phyloP scores from a whole-genome alignment of 768 basidiomycete genomes.

The Lactarius vividus region DNA sequence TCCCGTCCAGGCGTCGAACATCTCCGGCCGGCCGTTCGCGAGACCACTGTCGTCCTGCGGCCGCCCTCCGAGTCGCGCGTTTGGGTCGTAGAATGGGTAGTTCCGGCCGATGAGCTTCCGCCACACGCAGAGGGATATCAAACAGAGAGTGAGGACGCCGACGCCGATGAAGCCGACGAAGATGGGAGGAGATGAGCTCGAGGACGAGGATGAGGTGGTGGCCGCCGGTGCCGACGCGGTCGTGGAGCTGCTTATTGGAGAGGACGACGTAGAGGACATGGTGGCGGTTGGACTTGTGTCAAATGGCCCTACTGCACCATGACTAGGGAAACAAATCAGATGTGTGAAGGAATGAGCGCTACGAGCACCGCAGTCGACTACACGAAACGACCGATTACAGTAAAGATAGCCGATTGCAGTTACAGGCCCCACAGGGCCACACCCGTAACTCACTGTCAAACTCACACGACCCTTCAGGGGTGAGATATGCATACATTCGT shows the following conservation, averaged over 20 bases:
- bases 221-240: neutral
- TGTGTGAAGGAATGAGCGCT: neutral
- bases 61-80: neutral
- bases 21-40: slow-evolving; percentile 10
- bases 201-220: neutral
- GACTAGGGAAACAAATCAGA: neutral
- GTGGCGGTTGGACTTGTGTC: neutral
- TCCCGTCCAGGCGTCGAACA: slow-evolving; percentile 24
- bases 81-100: neutral
- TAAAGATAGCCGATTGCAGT: neutral
- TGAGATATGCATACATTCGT: neutral
- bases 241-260: neutral
- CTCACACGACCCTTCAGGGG: no score
- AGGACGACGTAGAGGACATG: slow-evolving; percentile 1
- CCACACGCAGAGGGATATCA: slow-evolving; percentile 18
- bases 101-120: neutral
- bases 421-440: neutral
- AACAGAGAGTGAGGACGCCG: slow-evolving; percentile 8
- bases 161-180: slow-evolving; percentile 21
- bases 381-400: neutral
- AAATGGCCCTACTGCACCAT: neutral
- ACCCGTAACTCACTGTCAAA: no score
- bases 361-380: neutral
- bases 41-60: neutral
- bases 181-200: slow-evolving; percentile 7